phyloP scores from a whole-genome alignment of 371 early-diverging fungal genomes.

The Cladochytrium tenue region DNA sequence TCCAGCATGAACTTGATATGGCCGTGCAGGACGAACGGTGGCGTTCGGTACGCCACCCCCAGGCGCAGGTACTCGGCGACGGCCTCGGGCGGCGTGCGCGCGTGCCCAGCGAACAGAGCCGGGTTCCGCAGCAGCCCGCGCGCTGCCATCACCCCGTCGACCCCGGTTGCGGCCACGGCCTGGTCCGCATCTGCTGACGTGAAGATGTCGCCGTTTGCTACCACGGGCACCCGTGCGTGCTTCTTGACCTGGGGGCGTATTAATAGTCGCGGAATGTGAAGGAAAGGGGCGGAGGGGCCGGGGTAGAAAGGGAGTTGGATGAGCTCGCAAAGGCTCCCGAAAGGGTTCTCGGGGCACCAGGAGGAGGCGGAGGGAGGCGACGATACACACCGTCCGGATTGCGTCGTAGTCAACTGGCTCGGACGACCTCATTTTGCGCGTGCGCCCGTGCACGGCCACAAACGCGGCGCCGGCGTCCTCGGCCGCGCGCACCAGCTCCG shows the following conservation, averaged over 20 bases:
- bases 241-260: constrained; percentile 33
- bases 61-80: constrained; percentile 71
- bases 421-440: constrained; percentile 87
- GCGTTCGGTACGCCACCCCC: constrained; percentile 80
- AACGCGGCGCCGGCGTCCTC: constrained; percentile 84
- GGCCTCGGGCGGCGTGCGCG: constrained; percentile 35
- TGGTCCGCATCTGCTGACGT: constrained; percentile 83
- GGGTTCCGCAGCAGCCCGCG: constrained; percentile 91
- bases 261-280: not conserved
- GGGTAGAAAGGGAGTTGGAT: too few species aligned
- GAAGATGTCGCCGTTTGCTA: constrained; percentile 96
- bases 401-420: constrained; percentile 41
- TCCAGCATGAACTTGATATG: constrained; percentile 95
- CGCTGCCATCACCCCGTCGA: constrained; percentile 94
- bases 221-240: constrained; percentile 79
- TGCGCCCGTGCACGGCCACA: constrained; percentile 95
- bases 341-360: too few species aligned
- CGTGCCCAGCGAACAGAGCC: constrained; percentile 49
- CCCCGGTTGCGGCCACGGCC: constrained; percentile 82
- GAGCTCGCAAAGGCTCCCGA: too few species aligned
- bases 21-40: constrained; percentile 84
- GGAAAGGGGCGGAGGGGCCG: too few species aligned
- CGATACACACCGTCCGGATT: constrained; percentile 39
- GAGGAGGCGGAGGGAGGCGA: too few species aligned
- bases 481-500: constrained; percentile 95